A percentile compares a stretch with the other conserved stretches of the same genome.
Evolutionary conservation across 805 yeast species (phyloP).

Genomic region (Ogataea zsoltii): DNA sequence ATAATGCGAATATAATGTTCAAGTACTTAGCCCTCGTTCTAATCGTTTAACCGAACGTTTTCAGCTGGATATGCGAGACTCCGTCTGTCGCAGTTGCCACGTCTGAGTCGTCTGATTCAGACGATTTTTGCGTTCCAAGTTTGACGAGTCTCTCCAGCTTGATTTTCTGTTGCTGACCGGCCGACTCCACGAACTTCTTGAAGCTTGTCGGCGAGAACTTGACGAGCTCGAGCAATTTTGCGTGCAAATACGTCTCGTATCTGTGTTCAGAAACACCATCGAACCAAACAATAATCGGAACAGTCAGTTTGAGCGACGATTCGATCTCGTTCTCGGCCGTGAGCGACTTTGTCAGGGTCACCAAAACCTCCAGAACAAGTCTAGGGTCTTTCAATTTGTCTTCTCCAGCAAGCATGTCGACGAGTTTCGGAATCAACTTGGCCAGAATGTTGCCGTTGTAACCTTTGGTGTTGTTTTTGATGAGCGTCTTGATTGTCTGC

Average conservation of each 20-base stretch:
- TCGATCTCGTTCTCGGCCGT: conserved; percentile 33
- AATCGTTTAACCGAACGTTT: conserved; percentile 45
- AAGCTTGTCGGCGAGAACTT: conserved; percentile 46
- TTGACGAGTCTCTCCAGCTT: conserved; percentile 47
- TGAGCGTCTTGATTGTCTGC: conserved; percentile 63
- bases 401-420: conserved; percentile 28
- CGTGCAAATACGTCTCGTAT: conserved; percentile 42
- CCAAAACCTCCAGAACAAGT: conserved; percentile 49
- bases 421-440: conserved; percentile 46
- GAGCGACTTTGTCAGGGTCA: conserved; percentile 43
- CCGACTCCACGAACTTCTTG: conserved; percentile 43
- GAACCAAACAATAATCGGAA: conserved; percentile 36
- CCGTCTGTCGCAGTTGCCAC: conserved; percentile 10
- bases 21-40: too few relatives aligned
- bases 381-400: conserved; percentile 35
- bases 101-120: conserved; percentile 15
- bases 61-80: conserved; percentile 49
- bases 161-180: conserved; percentile 43
- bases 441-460: conserved; percentile 42
- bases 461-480: conserved; percentile 33
- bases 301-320: conserved; percentile 32
- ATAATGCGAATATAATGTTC: neutral
- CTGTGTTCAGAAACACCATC: conserved; percentile 22
- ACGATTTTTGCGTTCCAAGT: conserved; percentile 20
- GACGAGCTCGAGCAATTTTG: conserved; percentile 49